Evolutionary conservation across 83 land plant species (phyloP), one percentile per base, ranked within the genome.

Genomic region (Picea abies): DNA sequence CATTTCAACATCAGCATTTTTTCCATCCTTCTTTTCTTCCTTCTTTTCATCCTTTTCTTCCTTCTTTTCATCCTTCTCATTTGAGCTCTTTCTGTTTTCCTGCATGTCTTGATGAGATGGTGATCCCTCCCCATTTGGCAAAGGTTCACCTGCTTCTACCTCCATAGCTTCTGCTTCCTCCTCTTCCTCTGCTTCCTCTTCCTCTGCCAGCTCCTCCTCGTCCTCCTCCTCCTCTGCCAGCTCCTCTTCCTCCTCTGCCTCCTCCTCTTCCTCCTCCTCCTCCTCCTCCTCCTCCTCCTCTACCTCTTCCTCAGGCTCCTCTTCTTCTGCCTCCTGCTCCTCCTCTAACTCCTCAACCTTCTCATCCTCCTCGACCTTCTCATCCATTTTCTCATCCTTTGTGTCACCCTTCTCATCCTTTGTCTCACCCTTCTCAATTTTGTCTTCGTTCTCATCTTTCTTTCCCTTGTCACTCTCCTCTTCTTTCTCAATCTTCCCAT

Each of bases 1-100:
- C 90, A 84, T 85, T 64, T 85, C 79, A 35, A 81, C 10, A 19
- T 88, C 90, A 63, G 52, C 84, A 26, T 81, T 65, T 78, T 60
- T 47, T 5, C 9, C 65, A 63, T 32, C 39, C n/a, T 71, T 69
- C 66, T 44, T 80, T 37, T 82, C 15, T 22, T 83, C 84, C 29
- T 83, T 39, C 83, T 78, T 68, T 20, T 66, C 80, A 52, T 81
- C 82, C 78, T 83, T 52, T 9, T 19, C 60, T 37, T 68, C 83
- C 9, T 47, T 16, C 32, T 79, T 80, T 37, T 82, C 15, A 39
- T 83, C 84, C 29, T 83, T 39, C 83, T 78, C 65, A 25, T 39
- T 78, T 49, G 81, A 52, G 22, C 26, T 58, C 22, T 60, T 25
- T 49, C 15, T 82, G 11, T 10, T 73, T 69, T 25, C 39, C 32